A percentile compares a stretch with the other conserved stretches of the same genome.
Conservation (phyloP, 1,284 basidiomycete genomes). For the Tilletia setariae region DNA sequence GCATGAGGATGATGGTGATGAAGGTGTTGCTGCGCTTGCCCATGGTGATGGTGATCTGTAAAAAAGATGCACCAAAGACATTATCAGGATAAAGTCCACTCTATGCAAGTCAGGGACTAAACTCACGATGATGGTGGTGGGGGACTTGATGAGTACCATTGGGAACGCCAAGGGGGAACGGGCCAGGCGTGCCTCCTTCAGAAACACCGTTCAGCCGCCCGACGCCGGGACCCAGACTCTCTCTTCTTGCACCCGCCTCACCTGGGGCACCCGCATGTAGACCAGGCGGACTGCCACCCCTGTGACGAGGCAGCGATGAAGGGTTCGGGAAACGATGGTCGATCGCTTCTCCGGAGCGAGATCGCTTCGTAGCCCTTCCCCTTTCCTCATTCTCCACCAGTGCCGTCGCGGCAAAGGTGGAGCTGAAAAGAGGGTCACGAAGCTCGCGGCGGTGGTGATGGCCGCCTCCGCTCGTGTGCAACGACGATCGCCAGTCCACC, state of each 20-base stretch:
- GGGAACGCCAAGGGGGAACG: not conserved
- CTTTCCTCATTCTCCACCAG: conserved; percentile 14
- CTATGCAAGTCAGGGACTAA: not conserved
- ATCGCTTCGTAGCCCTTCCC: conserved; percentile 4
- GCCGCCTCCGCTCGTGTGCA: not conserved
- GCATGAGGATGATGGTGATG: conserved; percentile 29
- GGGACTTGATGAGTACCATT: conserved; percentile 13
- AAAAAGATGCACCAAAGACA: conserved; percentile 5
- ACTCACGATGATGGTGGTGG: conserved; percentile 25
- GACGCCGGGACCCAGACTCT: not conserved
- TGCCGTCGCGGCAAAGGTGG: not conserved
- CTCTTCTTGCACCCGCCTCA: not conserved
- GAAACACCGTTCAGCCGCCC: conserved; percentile 19
- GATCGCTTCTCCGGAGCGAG: not conserved
- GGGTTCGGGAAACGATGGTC: not conserved
- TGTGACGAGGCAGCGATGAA: not conserved
- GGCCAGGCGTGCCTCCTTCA: conserved; percentile 21
- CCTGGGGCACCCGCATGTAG: not conserved
- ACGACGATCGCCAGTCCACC: not conserved
- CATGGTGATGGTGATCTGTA: conserved; percentile 25
- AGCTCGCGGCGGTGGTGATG: conserved; percentile 16
- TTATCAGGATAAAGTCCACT: conserved; percentile 15
- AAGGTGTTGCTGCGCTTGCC: conserved; percentile 35
- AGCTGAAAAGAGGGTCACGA: conserved; percentile 7
- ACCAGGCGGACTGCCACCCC: too few species aligned